Conservation (phyloP, 345 rosid species). For the Ceriops decandra region DNA sequence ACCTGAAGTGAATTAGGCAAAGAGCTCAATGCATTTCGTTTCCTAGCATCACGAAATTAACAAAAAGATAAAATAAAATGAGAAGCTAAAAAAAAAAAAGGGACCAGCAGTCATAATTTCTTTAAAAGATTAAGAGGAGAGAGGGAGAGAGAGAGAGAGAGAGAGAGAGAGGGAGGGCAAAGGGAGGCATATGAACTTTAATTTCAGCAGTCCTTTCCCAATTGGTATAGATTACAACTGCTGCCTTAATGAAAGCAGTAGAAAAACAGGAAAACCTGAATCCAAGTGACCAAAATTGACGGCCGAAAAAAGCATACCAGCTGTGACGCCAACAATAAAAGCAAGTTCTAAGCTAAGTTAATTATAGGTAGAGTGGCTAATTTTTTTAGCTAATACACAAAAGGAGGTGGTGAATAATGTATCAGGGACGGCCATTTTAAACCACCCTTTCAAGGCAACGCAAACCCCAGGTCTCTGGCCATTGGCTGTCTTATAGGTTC, state of each 20-base stretch:
- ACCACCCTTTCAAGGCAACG: conserved; percentile 10
- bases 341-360: conserved; percentile 8
- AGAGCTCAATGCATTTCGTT: not conserved
- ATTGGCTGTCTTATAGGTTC: conserved; percentile 8
- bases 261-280: conserved; percentile 14
- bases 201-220: too few relatives aligned
- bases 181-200: too few relatives aligned
- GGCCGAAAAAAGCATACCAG: conserved; percentile 22
- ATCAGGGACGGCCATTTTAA: conserved; percentile 13
- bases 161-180: too few relatives aligned
- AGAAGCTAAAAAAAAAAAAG: not conserved
- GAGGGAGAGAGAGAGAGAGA: too few relatives aligned
- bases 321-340: conserved; percentile 16
- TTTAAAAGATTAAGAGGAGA: not conserved
- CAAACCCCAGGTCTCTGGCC: conserved; percentile 14
- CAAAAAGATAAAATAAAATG: not conserved
- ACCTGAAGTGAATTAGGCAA: not conserved
- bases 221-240: too few relatives aligned
- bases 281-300: not conserved
- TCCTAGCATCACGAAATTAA: too few relatives aligned
- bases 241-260: not conserved
- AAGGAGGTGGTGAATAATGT: conserved; percentile 10
- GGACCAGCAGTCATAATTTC: not conserved
- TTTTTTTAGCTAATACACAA: conserved; percentile 7
- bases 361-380: conserved; percentile 17